Evolutionary conservation across 202 grass and related monocot genomes (phyloP), one percentile per base, ranked within the genome.

Genomic region (Miscanthus sacchariflorus): DNA sequence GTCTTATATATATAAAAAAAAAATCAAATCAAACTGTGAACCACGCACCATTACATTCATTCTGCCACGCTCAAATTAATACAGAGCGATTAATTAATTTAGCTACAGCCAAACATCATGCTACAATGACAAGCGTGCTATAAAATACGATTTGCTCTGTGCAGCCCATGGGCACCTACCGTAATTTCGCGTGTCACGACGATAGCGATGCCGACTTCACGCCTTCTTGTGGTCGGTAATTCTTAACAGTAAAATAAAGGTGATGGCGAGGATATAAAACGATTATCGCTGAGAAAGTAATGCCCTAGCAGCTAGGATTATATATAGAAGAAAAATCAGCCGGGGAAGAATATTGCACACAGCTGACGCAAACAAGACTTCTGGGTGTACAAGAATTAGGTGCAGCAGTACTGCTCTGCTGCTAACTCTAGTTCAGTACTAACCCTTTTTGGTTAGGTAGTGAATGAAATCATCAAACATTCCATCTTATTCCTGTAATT

Each of bases 361-460:
- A 19, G 44, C 35, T 48, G 68, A 39, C 73, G 70, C 74, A 63
- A 48, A 25, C 73, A 50, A 30, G 87, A 92, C 87, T 89, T 92
- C 67, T 65, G 67, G 5, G 40, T 64, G 90, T 35, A 70, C 87
- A 79, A 23, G 76, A 89, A 89, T 92, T 92, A 92, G 90, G 90
- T 80, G 83, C 69, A 64, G 46, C 87, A 89, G 87, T 70, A 23
- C 68, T 71, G 4, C 68, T 70, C 74, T 79, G 14, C 69, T 40
- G 0, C 54, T 75, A 19, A 19, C 81, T 81, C 17, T 28, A 65
- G 81, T 59, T 91, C 87, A 83, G 58, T 79, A 80, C 46, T 79
- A 56, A 14, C 5, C 23, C 33, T 65, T 86, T 80, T 66, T 72
- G 43, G 84, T 92, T 87, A 54, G 87, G 87, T 86, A 84, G 87